Evolutionary conservation across 1,284 basidiomycete genomes (phyloP).

Genomic region (Coniophora puteana): DNA sequence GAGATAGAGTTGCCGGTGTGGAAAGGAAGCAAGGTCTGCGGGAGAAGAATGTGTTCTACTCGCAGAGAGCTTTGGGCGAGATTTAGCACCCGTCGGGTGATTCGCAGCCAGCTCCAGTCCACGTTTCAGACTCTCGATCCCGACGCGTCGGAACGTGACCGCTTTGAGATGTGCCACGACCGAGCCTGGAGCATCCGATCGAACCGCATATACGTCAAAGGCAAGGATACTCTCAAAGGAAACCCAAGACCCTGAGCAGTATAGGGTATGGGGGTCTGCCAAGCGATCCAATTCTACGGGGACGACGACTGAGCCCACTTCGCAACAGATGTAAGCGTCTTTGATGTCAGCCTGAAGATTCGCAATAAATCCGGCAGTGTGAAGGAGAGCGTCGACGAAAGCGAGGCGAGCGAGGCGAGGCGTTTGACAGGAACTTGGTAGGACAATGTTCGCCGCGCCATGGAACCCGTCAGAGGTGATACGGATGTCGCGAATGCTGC

Average conservation of each 20-base stretch:
- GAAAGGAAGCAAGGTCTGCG: constrained; percentile 22
- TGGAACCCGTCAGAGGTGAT: constrained; percentile 47
- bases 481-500: constrained; percentile 50
- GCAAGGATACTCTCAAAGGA: constrained; percentile 39
- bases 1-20: constrained; percentile 23
- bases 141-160: constrained; percentile 53
- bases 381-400: constrained; percentile 66
- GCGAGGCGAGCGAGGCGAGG: constrained; percentile 43
- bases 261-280: constrained; percentile 43
- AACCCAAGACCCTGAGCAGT: constrained; percentile 44
- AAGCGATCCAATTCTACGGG: constrained; percentile 38
- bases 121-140: constrained; percentile 42
- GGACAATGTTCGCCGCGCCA: constrained; percentile 45
- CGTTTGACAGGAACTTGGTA: constrained; percentile 34
- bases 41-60: constrained; percentile 24
- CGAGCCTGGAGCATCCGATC: constrained; percentile 24
- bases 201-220: constrained; percentile 49
- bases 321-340: constrained; percentile 61
- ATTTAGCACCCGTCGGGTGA: constrained; percentile 7
- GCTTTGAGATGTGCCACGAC: constrained; percentile 53
- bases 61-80: too few species aligned
- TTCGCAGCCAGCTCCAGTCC: constrained; percentile 35
- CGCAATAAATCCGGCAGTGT: constrained; percentile 64
- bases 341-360: constrained; percentile 49
- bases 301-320: constrained; percentile 45